Base-by-base conservation (phyloP, 78 protist genomes). In the Chrysochromulina parva region DNA sequence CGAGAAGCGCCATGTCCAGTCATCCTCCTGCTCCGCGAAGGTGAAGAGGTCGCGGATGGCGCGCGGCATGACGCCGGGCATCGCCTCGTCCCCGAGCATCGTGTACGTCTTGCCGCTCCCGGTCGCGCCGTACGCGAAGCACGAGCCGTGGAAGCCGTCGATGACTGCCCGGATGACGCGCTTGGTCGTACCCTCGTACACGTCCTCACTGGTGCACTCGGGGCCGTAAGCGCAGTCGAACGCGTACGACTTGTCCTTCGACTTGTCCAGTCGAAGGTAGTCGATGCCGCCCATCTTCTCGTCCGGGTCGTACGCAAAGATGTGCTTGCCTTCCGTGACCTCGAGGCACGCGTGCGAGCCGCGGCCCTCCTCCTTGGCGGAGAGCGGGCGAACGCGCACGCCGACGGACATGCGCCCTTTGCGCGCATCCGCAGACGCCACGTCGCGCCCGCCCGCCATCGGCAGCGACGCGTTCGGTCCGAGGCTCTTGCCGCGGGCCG, bases 51-150 rank as follows among this genome's bases (percentile, higher is more conserved):
- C 91, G 52, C 53, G 38, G 24, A 89, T 87, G 1, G 92, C 82
- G 54, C 2, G 73, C 52, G 82, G 74, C 92, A 89, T 76, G 28
- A 76, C 85, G 85, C 85, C 85, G 71, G 67, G 73, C 88, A 48
- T 11, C 69, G 52, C 73, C 3, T 53, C 24, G 22, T 50, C 19
- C 26, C 91, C 91, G n/a, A 88, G 26, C 91, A 88, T 88, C 67
- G 91, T 88, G 73, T 47, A 58, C 11, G 91, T 88, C 71, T 88
- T 88, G 7, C 91, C 91, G 6, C 76, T 62, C 38, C 92, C 92
- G 2, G 92, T 89, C 7, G 92, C 92, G 73, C 92, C 92, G 74
- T 89, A 89, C 11, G 92, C 92, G 50, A 89, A 89, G 87, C 92
- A 89, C 16, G 67, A 2, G 69, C 86, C 92, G 48, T 89, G n/a